phyloP scores from a whole-genome alignment of 2,329 filamentous ascomycete species.

The Exophiala phaeomuriformis region DNA sequence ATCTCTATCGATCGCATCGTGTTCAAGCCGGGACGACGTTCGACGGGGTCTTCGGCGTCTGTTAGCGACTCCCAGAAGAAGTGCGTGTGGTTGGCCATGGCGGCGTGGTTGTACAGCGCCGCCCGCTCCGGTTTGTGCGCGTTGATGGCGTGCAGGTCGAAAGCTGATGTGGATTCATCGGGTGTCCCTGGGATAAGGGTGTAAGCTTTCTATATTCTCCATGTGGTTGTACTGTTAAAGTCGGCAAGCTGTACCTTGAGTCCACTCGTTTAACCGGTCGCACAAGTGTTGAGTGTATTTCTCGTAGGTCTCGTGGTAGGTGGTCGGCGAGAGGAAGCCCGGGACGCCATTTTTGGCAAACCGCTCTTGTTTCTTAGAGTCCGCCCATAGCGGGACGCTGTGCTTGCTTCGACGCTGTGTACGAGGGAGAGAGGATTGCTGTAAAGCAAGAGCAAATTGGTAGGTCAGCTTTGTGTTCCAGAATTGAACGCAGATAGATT shows the following conservation, averaged over 20 bases:
- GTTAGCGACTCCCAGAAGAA: conserved; percentile 44
- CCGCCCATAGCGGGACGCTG: conserved; percentile 13
- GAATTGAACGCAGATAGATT: neutral
- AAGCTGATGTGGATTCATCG: conserved; percentile 34
- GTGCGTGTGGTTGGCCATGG: conserved; percentile 88
- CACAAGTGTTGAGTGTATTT: conserved; percentile 71
- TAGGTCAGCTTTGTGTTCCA: neutral
- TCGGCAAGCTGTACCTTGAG: conserved; percentile 51
- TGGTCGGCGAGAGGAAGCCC: conserved; percentile 62
- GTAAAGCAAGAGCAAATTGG: neutral
- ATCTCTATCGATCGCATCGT: conserved; percentile 48
- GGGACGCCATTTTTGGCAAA: conserved; percentile 50
- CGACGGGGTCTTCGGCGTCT: conserved; percentile 9
- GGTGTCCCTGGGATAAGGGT: conserved; percentile 14
- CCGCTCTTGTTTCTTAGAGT: conserved; percentile 15
- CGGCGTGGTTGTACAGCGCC: conserved; percentile 87
- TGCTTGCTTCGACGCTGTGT: conserved; percentile 23
- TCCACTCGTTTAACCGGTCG: conserved; percentile 67
- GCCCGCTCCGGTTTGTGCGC: conserved; percentile 73
- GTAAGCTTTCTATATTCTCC: neutral
- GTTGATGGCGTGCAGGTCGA: conserved; percentile 65
- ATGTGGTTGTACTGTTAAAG: neutral
- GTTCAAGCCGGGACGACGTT: conserved; percentile 13
- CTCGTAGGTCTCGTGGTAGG: conserved; percentile 70
- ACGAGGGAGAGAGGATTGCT: conserved; percentile 18